Base-by-base conservation (phyloP, 768 basidiomycete species). In the Boletellus ananiceps region DNA sequence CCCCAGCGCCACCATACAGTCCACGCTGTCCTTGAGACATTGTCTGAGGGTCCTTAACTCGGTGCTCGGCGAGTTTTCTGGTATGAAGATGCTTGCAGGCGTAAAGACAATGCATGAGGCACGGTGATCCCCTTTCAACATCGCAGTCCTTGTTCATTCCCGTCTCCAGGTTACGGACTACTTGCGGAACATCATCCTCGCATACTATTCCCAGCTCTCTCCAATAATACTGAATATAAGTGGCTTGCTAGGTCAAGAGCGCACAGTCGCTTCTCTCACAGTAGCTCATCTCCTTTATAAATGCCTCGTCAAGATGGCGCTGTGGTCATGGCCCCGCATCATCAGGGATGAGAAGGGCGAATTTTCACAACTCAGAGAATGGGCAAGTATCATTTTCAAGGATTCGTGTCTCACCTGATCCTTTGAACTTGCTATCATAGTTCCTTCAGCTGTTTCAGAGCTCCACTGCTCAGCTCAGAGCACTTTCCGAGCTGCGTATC, bases 221-320 rank as follows among this genome's bases (percentile, higher is more conserved):
- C 69, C 66, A 12, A 58, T 73, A 13, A 57, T 71, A 13, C 56
- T 70, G 14, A 50, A 44, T 2, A 53, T 81, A 23, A 57, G 56
- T 12, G 52, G 63, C 23, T 63, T 70, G 60, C 55, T 80, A 57
- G 49, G 54, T 57, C 55, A 64, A 54, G 61, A 71, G 60, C 61
- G 70, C 59, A 69, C 75, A 46, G 55, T 69, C 33, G 61, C 80
- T 49, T 76, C 74, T 44, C 62, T 88, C 34, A 71, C 69, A 57
- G 55, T 88, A 14, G 79, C 80, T 2, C 84, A 92, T 61, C 66
- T 92, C 15, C 68, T 82, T 4, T 89, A 84, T 73, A 93, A 94
- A 64, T 82, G 80, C 56, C 69, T 93, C 38, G 69, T 75, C 12
- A 90, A 84, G 58, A 75, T 88, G 64, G 77, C 79, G 9, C 55